These are phyloP conservation scores for Andrographis paniculata DNA, from an alignment of 305 asterid species.

Conservation along the genomic window DNA sequence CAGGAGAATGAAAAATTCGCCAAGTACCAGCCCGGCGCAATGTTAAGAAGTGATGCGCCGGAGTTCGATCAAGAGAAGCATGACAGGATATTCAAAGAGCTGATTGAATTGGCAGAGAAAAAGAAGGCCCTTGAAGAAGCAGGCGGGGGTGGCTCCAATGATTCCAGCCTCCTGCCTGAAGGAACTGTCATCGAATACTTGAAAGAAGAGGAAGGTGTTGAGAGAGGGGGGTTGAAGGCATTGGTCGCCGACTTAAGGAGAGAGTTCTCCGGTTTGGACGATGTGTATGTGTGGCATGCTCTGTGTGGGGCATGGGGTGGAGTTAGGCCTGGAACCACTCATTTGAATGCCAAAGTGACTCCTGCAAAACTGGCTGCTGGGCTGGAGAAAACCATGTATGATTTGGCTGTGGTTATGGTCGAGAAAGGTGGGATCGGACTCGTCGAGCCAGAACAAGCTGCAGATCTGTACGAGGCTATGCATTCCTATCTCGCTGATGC, in stretches of 20 bases:
- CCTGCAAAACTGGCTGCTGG: background rate
- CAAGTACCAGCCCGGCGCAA: slow-evolving; percentile 27
- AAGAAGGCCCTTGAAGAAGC: slow-evolving; percentile 26
- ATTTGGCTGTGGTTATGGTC: slow-evolving; percentile 15
- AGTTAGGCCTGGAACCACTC: background rate
- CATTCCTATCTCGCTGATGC: slow-evolving; percentile 34
- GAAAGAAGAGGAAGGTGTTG: slow-evolving; percentile 14
- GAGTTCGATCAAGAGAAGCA: slow-evolving; percentile 27
- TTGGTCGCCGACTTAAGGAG: slow-evolving; percentile 26
- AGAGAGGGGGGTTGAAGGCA: slow-evolving; percentile 27
- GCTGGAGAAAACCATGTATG: background rate
- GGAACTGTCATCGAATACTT: slow-evolving; percentile 24
- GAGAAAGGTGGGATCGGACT: slow-evolving; percentile 41
- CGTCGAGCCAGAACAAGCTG: slow-evolving; percentile 27
- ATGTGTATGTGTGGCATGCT: slow-evolving; percentile 33
- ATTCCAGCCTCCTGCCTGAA: slow-evolving; percentile 24
- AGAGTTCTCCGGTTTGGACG: slow-evolving; percentile 15
- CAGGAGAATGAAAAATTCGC: slow-evolving; percentile 31
- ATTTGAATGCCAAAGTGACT: background rate
- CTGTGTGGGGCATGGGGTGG: slow-evolving; percentile 32
- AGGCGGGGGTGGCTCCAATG: background rate
- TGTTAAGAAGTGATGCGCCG: slow-evolving; percentile 24
- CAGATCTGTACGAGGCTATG: slow-evolving; percentile 33
- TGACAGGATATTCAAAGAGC: slow-evolving; percentile 22
- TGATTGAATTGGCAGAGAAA: slow-evolving; percentile 26